These are phyloP conservation scores for Ascochyta koolunga DNA, from an alignment of 2,329 filamentous ascomycete species.

Conservation along the genomic window DNA sequence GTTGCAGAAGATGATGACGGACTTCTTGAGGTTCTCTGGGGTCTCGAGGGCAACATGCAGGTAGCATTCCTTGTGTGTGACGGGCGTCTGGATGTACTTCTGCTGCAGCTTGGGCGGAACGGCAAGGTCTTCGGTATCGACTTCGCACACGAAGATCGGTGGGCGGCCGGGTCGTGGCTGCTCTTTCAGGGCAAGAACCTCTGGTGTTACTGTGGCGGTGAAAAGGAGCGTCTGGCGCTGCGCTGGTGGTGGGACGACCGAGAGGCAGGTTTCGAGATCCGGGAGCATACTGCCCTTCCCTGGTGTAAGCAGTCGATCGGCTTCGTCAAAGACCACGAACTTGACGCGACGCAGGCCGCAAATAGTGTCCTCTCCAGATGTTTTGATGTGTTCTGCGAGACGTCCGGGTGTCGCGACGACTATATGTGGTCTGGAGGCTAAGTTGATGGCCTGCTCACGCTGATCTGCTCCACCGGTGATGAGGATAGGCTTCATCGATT, in stretches of 20 bases:
- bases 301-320: slow-evolving; percentile 81
- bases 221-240: slow-evolving; percentile 93
- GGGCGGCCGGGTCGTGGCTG: slow-evolving; percentile 75
- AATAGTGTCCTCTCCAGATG: slow-evolving; percentile 89
- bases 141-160: slow-evolving; percentile 87
- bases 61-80: slow-evolving; percentile 94
- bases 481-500: slow-evolving; percentile 85
- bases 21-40: slow-evolving; percentile 70
- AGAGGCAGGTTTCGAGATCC: slow-evolving; percentile 87
- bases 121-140: slow-evolving; percentile 73
- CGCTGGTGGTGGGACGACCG: slow-evolving; percentile 75
- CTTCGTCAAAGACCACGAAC: slow-evolving; percentile 94
- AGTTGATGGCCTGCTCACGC: slow-evolving; percentile 83
- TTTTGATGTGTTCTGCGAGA: slow-evolving; percentile 90
- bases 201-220: slow-evolving; percentile 92
- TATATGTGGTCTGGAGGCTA: slow-evolving; percentile 82
- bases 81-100: slow-evolving; percentile 83
- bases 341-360: slow-evolving; percentile 77
- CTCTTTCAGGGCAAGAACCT: slow-evolving; percentile 85
- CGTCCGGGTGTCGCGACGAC: slow-evolving; percentile 92
- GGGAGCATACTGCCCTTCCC: slow-evolving; percentile 88
- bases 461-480: slow-evolving; percentile 93
- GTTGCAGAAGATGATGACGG: slow-evolving; percentile 93
- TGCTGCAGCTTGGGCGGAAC: slow-evolving; percentile 83
- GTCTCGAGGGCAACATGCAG: slow-evolving; percentile 88